A percentile compares a stretch with the other conserved stretches of the same genome.
Conservation (phyloP, 768 basidiomycete genomes). For the Amylocystis lapponica region DNA sequence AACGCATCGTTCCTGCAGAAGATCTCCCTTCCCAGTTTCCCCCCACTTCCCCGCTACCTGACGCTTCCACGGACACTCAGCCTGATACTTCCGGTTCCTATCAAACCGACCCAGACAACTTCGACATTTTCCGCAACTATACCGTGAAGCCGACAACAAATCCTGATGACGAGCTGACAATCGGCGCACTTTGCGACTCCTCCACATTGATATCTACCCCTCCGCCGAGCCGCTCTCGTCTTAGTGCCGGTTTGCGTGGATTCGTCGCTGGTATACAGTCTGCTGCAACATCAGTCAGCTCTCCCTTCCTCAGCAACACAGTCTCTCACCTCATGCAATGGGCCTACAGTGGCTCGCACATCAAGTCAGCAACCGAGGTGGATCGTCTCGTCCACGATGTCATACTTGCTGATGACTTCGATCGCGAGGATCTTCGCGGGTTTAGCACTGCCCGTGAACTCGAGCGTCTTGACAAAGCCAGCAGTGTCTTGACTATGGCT, state of each 20-base stretch:
- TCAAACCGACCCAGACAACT: not conserved
- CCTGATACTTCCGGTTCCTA: not conserved
- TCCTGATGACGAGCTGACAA: too few species aligned
- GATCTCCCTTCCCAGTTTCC: not conserved
- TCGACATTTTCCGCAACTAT: not conserved
- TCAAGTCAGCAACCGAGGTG: conserved; percentile 23
- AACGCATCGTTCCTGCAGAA: too few species aligned
- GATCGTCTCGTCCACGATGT: conserved; percentile 20
- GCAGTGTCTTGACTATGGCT: conserved; percentile 5
- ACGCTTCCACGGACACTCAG: not conserved
- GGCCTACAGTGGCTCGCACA: conserved; percentile 22
- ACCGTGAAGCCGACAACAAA: too few species aligned
- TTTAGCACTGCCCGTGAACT: conserved; percentile 6
- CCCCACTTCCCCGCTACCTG: not conserved
- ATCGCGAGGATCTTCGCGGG: not conserved
- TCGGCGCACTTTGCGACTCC: not conserved
- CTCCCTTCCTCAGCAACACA: conserved; percentile 12
- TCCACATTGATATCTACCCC: not conserved
- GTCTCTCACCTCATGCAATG: conserved; percentile 24
- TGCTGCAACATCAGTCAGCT: not conserved
- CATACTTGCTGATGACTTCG: conserved; percentile 1
- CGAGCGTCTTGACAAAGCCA: conserved; percentile 8
- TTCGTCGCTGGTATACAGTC: not conserved
- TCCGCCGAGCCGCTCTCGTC: not conserved
- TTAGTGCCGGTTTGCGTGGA: not conserved